Percentiles rank a stretch among this genome's conserved stretches.
phyloP scores from a whole-genome alignment of 139 green algal species.

The Desmodesmus armatus region DNA sequence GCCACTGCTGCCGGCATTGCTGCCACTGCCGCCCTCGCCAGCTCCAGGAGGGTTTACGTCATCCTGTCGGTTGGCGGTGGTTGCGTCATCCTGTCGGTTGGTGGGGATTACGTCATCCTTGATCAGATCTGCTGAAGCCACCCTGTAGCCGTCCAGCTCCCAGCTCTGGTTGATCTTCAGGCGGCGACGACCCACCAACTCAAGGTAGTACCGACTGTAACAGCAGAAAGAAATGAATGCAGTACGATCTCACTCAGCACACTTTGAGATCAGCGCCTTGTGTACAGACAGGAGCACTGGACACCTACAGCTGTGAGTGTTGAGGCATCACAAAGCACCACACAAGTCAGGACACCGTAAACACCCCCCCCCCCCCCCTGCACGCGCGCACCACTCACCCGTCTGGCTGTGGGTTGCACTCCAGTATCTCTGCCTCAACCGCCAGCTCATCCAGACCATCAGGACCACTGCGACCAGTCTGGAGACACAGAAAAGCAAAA shows the following conservation, averaged over 20 bases:
- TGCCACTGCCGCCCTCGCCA: not conserved
- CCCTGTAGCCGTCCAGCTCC: conserved; percentile 85
- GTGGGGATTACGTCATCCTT: not conserved
- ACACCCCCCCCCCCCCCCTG: not conserved
- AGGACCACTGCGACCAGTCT: conserved; percentile 11
- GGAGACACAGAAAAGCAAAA: not conserved
- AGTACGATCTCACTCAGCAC: not conserved
- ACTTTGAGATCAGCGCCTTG: not conserved
- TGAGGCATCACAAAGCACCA: not conserved
- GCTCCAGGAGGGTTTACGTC: not conserved
- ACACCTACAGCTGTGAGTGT: not conserved
- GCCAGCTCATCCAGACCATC: conserved; percentile 59
- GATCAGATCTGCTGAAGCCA: conserved; percentile 46
- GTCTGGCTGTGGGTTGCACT: conserved; percentile 84
- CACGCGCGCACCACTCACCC: conserved; percentile 61
- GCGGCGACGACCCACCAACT: conserved; percentile 74
- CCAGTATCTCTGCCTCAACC: conserved; percentile 79
- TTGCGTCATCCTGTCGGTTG: not conserved
- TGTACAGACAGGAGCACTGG: not conserved
- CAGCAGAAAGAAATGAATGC: not conserved
- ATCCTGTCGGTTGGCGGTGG: not conserved
- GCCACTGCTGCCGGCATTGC: too few species aligned
- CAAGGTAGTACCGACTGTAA: conserved; percentile 76
- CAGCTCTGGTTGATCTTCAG: conserved; percentile 55
- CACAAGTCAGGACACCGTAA: not conserved